phyloP scores from a whole-genome alignment of 208 protist genomes.

The Acanthamoeba divionensis region DNA sequence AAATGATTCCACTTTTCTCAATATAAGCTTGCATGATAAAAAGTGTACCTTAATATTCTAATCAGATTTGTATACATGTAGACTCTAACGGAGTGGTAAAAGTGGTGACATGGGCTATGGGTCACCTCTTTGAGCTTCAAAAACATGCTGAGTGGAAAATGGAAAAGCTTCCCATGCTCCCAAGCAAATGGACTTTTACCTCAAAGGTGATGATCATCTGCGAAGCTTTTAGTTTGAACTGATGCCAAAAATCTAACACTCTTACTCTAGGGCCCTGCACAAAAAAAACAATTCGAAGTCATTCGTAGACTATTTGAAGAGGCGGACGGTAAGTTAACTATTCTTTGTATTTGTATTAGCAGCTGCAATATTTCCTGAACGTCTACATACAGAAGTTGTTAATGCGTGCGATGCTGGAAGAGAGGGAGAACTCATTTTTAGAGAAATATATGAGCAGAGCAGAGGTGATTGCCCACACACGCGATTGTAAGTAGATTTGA shows the following conservation, averaged over 20 bases:
- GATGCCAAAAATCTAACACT: background rate
- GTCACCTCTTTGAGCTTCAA: conserved; percentile 43
- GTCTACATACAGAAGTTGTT: background rate
- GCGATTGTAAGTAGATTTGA: too few relatives aligned
- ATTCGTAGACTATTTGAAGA: conserved; percentile 11
- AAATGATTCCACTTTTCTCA: background rate
- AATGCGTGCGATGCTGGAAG: conserved; percentile 49
- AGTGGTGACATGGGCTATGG: conserved; percentile 45
- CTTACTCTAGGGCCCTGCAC: background rate
- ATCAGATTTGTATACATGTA: background rate
- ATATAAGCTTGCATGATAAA: background rate
- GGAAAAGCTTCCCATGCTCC: conserved; percentile 42
- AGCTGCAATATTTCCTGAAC: background rate
- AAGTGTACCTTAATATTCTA: background rate
- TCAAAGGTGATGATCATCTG: background rate
- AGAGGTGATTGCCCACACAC: background rate
- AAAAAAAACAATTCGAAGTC: conserved; percentile 38
- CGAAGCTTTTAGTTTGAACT: background rate
- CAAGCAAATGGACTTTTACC: background rate
- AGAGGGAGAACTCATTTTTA: conserved; percentile 53
- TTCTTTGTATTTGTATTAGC: background rate
- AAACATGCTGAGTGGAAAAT: conserved; percentile 18
- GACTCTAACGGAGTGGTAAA: background rate
- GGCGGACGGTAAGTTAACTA: conserved; percentile 1
- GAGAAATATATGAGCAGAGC: background rate